Evolutionary conservation across 805 yeast genomes (phyloP).

Genomic region (Yarrowia hollandica): DNA sequence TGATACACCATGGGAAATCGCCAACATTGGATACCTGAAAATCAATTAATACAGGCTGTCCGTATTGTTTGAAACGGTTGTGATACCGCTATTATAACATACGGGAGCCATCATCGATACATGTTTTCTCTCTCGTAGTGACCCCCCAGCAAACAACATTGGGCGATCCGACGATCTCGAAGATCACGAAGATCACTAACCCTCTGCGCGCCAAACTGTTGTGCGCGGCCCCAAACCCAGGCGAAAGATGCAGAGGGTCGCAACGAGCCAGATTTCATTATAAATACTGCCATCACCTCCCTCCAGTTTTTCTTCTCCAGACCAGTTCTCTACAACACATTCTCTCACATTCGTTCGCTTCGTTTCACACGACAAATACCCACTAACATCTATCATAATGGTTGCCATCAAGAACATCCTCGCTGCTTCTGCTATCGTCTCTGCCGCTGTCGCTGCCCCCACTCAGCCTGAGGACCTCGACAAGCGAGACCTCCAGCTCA

Average conservation of each 20-base stretch:
- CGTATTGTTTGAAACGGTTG: not conserved
- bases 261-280: slow-evolving; percentile 1
- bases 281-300: slow-evolving; percentile 14
- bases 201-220: slow-evolving; percentile 9
- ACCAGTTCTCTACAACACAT: slow-evolving; percentile 28
- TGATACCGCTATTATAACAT: not conserved
- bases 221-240: slow-evolving; percentile 23
- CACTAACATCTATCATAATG: slow-evolving; percentile 27
- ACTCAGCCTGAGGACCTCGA: slow-evolving; percentile 27
- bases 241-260: not conserved
- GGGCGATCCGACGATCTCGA: slow-evolving; percentile 28
- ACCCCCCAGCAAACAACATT: slow-evolving; percentile 22
- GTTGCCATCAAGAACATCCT: slow-evolving; percentile 24
- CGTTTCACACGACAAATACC: slow-evolving; percentile 28
- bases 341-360: slow-evolving; percentile 24
- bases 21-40: too few relatives aligned
- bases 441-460: slow-evolving; percentile 28
- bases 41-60: too few relatives aligned
- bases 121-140: not conserved
- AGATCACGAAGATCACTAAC: slow-evolving; percentile 13
- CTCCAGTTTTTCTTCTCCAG: slow-evolving; percentile 17
- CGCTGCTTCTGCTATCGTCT: slow-evolving; percentile 27
- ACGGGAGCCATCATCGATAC: not conserved
- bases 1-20: not conserved
- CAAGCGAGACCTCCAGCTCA: slow-evolving; percentile 29